Conservation (phyloP, 805 yeast species). For the Tetrapisispora nanseiensis region DNA sequence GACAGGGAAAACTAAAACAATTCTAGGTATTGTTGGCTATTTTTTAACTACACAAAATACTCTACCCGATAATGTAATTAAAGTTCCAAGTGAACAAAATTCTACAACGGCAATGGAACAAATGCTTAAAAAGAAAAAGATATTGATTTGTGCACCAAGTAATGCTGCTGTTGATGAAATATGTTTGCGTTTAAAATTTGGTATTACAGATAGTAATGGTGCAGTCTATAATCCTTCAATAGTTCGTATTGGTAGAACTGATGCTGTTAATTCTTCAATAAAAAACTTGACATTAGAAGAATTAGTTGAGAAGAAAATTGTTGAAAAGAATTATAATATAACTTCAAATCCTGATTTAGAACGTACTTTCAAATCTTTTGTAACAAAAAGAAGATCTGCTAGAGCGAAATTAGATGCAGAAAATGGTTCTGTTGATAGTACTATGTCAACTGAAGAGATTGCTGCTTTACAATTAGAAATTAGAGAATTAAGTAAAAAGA, state of each 20-base stretch:
- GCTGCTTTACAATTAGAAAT: conserved; percentile 40
- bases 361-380: conserved; percentile 41
- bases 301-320: conserved; percentile 55
- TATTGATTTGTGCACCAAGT: conserved; percentile 93
- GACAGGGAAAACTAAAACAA: conserved; percentile 97
- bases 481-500: conserved; percentile 46
- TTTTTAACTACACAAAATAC: conserved; percentile 38
- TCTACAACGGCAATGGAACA: conserved; percentile 14
- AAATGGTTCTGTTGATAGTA: conserved; percentile 39
- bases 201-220: conserved; percentile 53
- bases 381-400: conserved; percentile 48
- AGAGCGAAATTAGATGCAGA: conserved; percentile 32
- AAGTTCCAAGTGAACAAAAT: conserved; percentile 23
- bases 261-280: conserved; percentile 75
- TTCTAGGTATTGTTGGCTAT: conserved; percentile 81
- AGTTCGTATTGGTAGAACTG: conserved; percentile 84
- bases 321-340: conserved; percentile 30
- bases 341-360: conserved; percentile 35
- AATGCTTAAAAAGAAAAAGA: conserved; percentile 38
- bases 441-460: conserved; percentile 37
- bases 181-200: conserved; percentile 68
- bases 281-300: conserved; percentile 80
- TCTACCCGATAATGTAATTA: conserved; percentile 23
- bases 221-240: conserved; percentile 48
- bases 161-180: conserved; percentile 98